phyloP scores from a whole-genome alignment of 257 asterid genomes.

The Forsythia suspensa region DNA sequence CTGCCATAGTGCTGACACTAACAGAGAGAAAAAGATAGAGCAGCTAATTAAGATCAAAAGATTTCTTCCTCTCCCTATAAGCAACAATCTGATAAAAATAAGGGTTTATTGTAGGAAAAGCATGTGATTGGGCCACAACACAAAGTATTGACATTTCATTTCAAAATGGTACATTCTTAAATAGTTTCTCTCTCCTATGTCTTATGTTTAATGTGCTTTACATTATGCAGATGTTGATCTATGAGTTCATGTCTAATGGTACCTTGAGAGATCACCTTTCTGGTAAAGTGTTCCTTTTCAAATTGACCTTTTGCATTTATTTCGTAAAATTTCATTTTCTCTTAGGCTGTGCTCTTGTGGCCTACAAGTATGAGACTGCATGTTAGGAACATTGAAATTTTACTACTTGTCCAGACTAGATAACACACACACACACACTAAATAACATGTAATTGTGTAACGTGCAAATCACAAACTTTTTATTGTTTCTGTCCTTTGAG shows the following conservation, averaged over 20 bases:
- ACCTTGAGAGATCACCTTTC: constrained; percentile 86
- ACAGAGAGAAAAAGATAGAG: too few species aligned
- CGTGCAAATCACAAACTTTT: too few species aligned
- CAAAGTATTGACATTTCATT: not conserved
- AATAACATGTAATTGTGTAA: too few species aligned
- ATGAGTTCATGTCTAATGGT: constrained; percentile 91
- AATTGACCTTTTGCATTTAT: not conserved
- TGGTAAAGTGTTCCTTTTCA: constrained; percentile 39
- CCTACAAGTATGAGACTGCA: not conserved
- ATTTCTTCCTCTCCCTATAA: not conserved
- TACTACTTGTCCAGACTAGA: not conserved
- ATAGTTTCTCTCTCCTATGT: not conserved
- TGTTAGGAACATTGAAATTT: not conserved
- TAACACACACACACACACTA: not conserved
- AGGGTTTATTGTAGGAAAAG: not conserved
- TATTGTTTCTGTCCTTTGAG: too few species aligned
- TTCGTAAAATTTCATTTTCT: not conserved
- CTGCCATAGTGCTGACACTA: not conserved
- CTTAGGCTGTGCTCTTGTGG: not conserved
- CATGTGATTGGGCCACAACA: not conserved
- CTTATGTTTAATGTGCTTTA: constrained; percentile 27
- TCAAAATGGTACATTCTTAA: not conserved
- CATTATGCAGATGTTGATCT: constrained; percentile 83
- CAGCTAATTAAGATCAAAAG: not conserved
- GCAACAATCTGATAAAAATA: not conserved